A percentile compares a stretch with the other conserved stretches of the same genome.
Conservation (phyloP, 2,329 filamentous ascomycete genomes). For the Cladosporium colombiae region DNA sequence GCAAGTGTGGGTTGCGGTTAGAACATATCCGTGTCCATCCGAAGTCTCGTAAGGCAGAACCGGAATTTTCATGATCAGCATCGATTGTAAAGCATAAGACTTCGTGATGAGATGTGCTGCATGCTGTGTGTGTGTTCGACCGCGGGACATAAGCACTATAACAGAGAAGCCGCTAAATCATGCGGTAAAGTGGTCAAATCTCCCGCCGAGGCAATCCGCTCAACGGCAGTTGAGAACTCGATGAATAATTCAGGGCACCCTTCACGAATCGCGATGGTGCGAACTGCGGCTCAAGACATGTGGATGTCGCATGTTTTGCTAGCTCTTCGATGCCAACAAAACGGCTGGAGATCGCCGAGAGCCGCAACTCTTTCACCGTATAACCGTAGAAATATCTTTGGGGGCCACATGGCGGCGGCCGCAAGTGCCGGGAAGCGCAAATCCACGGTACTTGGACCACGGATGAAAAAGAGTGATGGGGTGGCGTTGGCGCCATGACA, state of each 20-base stretch:
- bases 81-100: neutral
- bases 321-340: neutral
- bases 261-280: neutral
- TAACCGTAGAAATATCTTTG: neutral
- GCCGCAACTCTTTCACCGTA: neutral
- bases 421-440: neutral
- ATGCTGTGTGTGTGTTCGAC: neutral
- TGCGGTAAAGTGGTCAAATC: neutral
- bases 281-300: neutral
- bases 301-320: neutral
- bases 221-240: neutral
- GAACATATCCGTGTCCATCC: neutral
- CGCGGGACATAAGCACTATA: neutral
- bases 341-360: slow-evolving; percentile 14
- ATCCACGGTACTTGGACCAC: neutral
- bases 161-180: neutral
- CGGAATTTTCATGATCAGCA: neutral
- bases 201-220: neutral
- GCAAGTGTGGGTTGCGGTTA: neutral
- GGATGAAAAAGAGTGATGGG: slow-evolving; percentile 1
- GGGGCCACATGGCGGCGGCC: neutral
- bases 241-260: neutral
- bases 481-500: slow-evolving; percentile 4
- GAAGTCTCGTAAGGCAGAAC: neutral
- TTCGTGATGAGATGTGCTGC: neutral